These are phyloP conservation scores for Arthrinium phaeospermum DNA, from an alignment of 2,329 filamentous ascomycete species.

Conservation along the genomic window DNA sequence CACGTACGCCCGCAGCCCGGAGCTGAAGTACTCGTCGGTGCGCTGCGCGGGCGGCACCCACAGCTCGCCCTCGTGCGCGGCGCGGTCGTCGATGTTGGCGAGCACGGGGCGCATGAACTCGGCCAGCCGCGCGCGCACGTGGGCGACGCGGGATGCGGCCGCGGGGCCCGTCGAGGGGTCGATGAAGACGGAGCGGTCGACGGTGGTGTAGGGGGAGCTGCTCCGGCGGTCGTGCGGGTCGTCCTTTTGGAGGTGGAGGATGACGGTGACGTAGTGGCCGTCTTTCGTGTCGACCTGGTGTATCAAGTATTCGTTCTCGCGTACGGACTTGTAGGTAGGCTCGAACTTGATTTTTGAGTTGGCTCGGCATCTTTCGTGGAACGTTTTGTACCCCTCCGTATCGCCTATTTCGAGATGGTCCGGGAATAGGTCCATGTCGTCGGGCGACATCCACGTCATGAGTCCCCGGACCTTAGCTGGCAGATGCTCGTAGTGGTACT, in stretches of 20 bases:
- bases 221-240: background rate
- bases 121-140: background rate
- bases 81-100: background rate
- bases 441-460: background rate
- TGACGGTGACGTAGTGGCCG: conserved; percentile 13
- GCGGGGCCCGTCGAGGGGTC: background rate
- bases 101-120: background rate
- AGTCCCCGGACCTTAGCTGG: background rate
- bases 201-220: background rate
- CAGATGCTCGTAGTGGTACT: conserved; percentile 5
- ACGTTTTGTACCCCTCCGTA: background rate
- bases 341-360: background rate
- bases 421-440: background rate
- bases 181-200: background rate
- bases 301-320: background rate
- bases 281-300: conserved; percentile 15
- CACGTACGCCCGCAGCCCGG: background rate
- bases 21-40: background rate
- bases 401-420: no score
- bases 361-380: background rate
- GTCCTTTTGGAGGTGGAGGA: background rate
- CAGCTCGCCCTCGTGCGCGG: background rate
- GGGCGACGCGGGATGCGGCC: background rate
- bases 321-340: background rate
- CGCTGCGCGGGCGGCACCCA: background rate